Percentiles rank a stretch among this genome's conserved stretches.
phyloP scores from a whole-genome alignment of 2,329 filamentous ascomycete genomes.

The Tolypocladium album region DNA sequence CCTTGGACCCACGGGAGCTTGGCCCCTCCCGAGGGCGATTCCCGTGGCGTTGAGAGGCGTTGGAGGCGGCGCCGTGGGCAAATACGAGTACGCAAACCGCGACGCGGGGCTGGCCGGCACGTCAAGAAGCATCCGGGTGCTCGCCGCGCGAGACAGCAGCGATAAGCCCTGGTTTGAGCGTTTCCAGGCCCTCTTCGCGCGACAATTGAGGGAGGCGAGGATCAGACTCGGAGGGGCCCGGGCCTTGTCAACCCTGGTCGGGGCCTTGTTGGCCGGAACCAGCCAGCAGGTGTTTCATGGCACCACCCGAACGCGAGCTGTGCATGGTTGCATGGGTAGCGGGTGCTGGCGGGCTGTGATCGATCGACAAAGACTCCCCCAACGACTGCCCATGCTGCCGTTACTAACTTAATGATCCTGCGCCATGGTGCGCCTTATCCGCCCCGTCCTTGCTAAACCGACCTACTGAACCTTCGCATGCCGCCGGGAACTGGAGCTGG shows the following conservation, averaged over 20 bases:
- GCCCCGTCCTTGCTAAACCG: background rate
- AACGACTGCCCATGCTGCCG: background rate
- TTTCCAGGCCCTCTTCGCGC: background rate
- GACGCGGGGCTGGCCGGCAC: background rate
- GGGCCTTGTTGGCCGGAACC: background rate
- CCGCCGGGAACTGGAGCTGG: background rate
- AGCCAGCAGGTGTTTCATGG: background rate
- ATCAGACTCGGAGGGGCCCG: background rate
- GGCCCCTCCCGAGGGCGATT: background rate
- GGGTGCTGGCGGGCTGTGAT: background rate
- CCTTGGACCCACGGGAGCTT: background rate
- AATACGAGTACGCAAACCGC: background rate
- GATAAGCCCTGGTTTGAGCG: background rate
- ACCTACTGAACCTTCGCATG: background rate
- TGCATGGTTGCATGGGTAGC: no score
- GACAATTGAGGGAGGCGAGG: background rate
- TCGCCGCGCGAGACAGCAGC: background rate
- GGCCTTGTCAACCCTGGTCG: background rate
- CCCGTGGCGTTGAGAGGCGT: background rate
- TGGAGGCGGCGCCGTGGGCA: background rate
- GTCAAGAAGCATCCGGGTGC: background rate
- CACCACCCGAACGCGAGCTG: background rate
- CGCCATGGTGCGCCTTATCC: background rate
- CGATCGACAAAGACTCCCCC: background rate
- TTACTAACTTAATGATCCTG: background rate